These are phyloP conservation scores for Aspergillus diversus DNA, from an alignment of 495 filamentous ascomycete genomes.

Conservation along the genomic window DNA sequence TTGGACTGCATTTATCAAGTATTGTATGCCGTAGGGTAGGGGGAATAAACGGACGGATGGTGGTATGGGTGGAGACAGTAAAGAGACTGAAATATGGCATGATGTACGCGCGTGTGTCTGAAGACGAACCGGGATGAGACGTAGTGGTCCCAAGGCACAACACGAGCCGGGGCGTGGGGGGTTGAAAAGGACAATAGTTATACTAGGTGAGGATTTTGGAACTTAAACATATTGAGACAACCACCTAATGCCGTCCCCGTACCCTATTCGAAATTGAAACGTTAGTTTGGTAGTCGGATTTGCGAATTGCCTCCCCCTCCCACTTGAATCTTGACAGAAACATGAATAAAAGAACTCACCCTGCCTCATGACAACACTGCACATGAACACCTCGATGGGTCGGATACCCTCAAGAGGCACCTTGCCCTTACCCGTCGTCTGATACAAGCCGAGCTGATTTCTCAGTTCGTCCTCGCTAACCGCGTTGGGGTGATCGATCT, in stretches of 20 bases:
- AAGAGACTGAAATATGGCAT: not conserved
- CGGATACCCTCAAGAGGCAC: conserved; percentile 91
- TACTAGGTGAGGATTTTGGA: not conserved
- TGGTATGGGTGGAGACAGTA: not conserved
- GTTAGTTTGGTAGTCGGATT: not conserved
- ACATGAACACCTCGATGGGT: conserved; percentile 99
- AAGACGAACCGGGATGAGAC: not conserved
- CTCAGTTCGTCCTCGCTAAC: conserved; percentile 93
- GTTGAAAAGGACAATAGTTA: not conserved
- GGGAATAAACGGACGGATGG: not conserved
- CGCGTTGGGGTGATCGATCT: conserved; percentile 97
- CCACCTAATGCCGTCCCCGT: conserved; percentile 60
- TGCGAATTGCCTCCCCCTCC: not conserved
- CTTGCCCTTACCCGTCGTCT: conserved; percentile 98
- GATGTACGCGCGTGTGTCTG: not conserved
- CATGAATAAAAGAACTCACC: conserved; percentile 54
- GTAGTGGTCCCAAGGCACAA: not conserved
- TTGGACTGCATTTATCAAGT: conserved; percentile 2
- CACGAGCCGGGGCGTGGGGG: not conserved
- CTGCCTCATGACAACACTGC: conserved; percentile 96
- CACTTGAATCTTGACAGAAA: not conserved
- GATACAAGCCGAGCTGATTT: conserved; percentile 86
- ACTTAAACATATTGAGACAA: conserved; percentile 56
- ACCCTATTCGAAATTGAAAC: conserved; percentile 35
- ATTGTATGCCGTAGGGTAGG: not conserved